A percentile compares a stretch with the other conserved stretches of the same genome.
phyloP scores from a whole-genome alignment of 2,329 filamentous ascomycete species.

The Fusarium anthophilum region DNA sequence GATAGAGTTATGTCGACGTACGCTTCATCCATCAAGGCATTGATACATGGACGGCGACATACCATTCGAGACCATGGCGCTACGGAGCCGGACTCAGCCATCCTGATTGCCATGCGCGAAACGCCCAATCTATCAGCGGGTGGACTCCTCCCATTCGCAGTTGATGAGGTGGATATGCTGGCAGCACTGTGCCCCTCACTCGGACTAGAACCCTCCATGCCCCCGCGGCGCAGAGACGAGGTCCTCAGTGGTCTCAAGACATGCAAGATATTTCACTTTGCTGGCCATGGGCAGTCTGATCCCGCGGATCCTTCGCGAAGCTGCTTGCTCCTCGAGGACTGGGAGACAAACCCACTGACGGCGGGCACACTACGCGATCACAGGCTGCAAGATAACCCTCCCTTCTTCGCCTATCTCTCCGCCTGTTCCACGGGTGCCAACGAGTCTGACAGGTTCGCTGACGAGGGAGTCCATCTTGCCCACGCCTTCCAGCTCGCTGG shows the following conservation, averaged over 20 bases:
- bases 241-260: fast-evolving
- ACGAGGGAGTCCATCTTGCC: background rate
- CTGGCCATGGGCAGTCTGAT: background rate
- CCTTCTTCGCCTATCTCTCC: background rate
- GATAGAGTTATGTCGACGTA: background rate
- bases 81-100: background rate
- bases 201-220: background rate
- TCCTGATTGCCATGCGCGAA: background rate
- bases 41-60: background rate
- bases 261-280: background rate
- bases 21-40: background rate
- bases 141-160: background rate
- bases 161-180: background rate
- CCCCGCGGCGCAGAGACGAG: background rate
- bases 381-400: background rate
- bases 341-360: background rate
- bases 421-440: background rate
- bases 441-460: background rate
- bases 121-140: background rate
- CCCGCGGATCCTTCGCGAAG: background rate
- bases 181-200: background rate
- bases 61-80: background rate
- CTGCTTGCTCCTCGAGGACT: background rate
- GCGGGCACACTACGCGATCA: background rate
- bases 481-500: background rate